Evolutionary conservation across 1,284 basidiomycete genomes (phyloP), one percentile per base, ranked within the genome.

Genomic region (Trichosporon coremiiforme): DNA sequence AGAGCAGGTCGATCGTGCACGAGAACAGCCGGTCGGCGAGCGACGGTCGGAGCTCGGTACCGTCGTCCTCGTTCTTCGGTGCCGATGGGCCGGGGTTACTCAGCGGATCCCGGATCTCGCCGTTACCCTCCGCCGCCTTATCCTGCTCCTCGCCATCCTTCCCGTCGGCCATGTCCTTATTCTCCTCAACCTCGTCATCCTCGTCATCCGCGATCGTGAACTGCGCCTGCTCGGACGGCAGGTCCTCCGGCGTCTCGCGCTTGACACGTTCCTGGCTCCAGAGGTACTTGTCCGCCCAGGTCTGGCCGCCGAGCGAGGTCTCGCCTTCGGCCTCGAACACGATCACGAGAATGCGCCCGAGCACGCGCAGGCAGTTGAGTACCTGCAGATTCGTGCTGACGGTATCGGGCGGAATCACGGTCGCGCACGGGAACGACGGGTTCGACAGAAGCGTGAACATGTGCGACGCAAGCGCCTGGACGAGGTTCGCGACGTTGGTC

Each of bases 301-400:
- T 47, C 62, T 64, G 45, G 66, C 70, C 66, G 57, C 57, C 57
- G 57, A 60, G 57, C 2, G 47, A 50, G n/a, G n/a, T 36, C n/a
- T 85, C 75, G 90, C 87, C 78, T 71, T 93, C 90, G 12, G 89
- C 85, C 78, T 95, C 94, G 78, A 94, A 94, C 55, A 95, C 84
- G 15, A 94, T 89, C 1, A 94, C 94, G 13, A 96, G 84, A n/a
- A 96, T 87, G 68, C 94, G 87, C 71, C 92, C 90, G 22, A 98
- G 87, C 7, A 97, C 88, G 35, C 95, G 88, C 31, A 96, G 80
- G 78, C 93, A 94, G 77, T 95, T 97, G 53, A 97, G 86, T 1
- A 90, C 92, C 79, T 96, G 90, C 74, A 90, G 90, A 0, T 91
- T 92, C 9, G 91, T 84, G 76, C 91, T 75, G 66, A 72, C 79